phyloP scores from a whole-genome alignment of 768 basidiomycete species.

The Brasilioporus rufonigricans region DNA sequence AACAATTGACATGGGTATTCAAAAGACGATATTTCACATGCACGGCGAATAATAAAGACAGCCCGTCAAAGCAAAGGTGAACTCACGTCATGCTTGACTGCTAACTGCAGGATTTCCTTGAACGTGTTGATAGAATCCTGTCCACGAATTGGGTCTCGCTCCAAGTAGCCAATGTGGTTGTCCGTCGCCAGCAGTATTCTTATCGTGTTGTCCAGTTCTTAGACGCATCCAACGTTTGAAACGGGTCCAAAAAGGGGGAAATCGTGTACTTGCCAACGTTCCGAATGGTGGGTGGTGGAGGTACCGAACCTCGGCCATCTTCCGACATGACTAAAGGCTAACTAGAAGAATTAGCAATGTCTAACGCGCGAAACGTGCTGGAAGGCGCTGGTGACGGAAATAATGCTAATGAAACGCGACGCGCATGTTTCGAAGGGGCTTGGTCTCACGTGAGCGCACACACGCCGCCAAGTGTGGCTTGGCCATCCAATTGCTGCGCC shows the following conservation, averaged over 20 bases:
- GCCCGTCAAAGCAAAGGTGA: neutral
- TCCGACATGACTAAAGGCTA: slow-evolving; percentile 27
- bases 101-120: slow-evolving; percentile 88
- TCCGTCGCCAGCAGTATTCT: slow-evolving; percentile 90
- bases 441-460: slow-evolving; percentile 19
- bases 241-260: neutral
- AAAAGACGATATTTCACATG: neutral
- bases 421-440: neutral
- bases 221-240: slow-evolving; percentile 1
- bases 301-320: slow-evolving; percentile 21
- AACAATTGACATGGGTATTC: neutral
- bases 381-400: neutral
- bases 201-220: slow-evolving; percentile 67
- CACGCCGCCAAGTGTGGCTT: neutral
- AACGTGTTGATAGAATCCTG: slow-evolving; percentile 96
- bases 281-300: slow-evolving; percentile 35
- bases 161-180: slow-evolving; percentile 93
- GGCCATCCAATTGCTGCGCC: slow-evolving; percentile 1
- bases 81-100: slow-evolving; percentile 81
- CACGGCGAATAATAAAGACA: neutral
- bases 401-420: slow-evolving; percentile 7
- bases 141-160: slow-evolving; percentile 91
- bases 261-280: slow-evolving; percentile 36
- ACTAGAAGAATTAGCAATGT: neutral
- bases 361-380: neutral